Conservation (phyloP, 352 stramenopile genomes). For the Blastocystis sp. region DNA sequence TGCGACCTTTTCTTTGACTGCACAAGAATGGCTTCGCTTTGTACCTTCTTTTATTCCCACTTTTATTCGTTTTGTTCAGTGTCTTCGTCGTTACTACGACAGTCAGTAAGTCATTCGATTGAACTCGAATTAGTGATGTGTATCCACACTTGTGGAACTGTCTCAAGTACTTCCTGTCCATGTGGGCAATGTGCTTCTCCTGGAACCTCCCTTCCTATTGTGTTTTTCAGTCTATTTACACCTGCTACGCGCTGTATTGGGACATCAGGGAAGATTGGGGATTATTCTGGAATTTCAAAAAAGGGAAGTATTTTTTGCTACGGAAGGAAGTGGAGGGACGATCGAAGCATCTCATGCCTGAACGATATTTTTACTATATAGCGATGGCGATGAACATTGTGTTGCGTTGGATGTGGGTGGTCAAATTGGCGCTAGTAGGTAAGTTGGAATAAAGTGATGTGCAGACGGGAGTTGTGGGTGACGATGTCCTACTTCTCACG, state of each 20-base stretch:
- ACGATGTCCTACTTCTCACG: background rate
- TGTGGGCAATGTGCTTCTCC: constrained; percentile 35
- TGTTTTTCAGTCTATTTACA: constrained; percentile 19
- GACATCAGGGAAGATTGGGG: constrained; percentile 43
- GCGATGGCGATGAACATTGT: background rate
- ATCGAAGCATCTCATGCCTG: background rate
- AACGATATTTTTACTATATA: background rate
- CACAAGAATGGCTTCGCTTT: background rate
- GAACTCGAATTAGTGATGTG: background rate
- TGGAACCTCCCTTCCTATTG: background rate
- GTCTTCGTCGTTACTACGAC: constrained; percentile 24
- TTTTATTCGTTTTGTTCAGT: constrained; percentile 43
- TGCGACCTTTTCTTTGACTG: background rate
- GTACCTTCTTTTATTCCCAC: background rate
- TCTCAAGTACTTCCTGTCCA: constrained; percentile 22
- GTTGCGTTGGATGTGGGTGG: background rate
- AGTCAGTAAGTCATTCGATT: background rate
- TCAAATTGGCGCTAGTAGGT: background rate
- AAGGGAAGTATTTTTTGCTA: background rate
- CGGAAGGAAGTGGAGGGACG: background rate
- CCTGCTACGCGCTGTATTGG: constrained; percentile 25
- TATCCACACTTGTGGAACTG: constrained; percentile 39
- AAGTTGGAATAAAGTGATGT: background rate
- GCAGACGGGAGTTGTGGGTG: background rate
- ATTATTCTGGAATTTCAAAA: background rate